Percentiles rank a stretch among this genome's conserved stretches.
phyloP scores from a whole-genome alignment of 345 rosid genomes.

The Rhodamnia argentea region DNA sequence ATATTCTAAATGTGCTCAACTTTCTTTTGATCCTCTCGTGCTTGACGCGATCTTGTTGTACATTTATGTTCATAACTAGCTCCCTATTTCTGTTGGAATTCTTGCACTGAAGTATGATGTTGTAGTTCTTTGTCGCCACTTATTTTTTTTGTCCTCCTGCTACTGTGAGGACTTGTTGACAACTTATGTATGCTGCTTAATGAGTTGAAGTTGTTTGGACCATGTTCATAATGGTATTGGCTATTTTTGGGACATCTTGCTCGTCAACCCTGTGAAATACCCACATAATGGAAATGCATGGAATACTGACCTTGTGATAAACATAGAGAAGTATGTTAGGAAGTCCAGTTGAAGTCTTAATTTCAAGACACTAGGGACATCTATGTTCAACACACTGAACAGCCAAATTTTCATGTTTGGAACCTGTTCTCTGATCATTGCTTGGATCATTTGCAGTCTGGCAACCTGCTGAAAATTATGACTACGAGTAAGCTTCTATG shows the following conservation, averaged over 20 bases:
- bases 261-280: neutral
- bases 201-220: neutral
- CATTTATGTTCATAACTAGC: neutral
- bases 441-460: neutral
- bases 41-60: neutral
- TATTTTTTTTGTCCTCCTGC: neutral
- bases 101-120: neutral
- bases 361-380: neutral
- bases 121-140: neutral
- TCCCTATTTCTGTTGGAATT: neutral
- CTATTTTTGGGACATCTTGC: neutral
- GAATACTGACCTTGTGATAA: neutral
- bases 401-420: neutral
- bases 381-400: neutral
- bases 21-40: neutral
- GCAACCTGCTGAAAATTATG: neutral
- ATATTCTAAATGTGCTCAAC: constrained; percentile 25
- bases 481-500: neutral
- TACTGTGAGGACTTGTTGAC: neutral
- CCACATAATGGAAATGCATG: neutral
- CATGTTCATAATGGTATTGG: neutral
- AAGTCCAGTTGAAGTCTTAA: neutral
- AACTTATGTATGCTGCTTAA: neutral
- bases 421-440: neutral
- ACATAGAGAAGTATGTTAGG: neutral